phyloP scores from a whole-genome alignment of 441 rosid species.

The Erodium moschatum region DNA sequence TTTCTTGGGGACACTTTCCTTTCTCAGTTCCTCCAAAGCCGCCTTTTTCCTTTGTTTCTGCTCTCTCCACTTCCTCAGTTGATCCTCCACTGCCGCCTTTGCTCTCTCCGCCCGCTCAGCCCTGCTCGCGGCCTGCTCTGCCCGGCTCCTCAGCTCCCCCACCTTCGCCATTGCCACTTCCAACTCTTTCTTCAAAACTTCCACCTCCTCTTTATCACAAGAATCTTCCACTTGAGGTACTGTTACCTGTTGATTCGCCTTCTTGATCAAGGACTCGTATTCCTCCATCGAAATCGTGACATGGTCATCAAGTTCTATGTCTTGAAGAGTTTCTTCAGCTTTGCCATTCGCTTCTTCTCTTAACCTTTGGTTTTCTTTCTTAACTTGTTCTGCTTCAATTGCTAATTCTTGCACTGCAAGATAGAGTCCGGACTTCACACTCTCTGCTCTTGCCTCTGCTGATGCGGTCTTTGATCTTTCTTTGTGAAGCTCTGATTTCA shows the following conservation, averaged over 20 bases:
- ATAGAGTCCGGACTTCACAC: slow-evolving; percentile 25
- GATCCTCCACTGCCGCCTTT: slow-evolving; percentile 32
- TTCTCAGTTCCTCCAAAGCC: slow-evolving; percentile 35
- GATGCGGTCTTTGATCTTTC: slow-evolving; percentile 27
- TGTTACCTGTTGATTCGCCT: slow-evolving; percentile 20
- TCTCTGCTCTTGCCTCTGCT: slow-evolving; percentile 28
- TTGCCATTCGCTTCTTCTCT: slow-evolving; percentile 15
- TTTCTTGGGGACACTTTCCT: slow-evolving; percentile 28
- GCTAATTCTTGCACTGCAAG: slow-evolving; percentile 34
- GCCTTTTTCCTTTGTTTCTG: slow-evolving; percentile 40
- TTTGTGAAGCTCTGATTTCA: slow-evolving; percentile 33
- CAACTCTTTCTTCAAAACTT: slow-evolving; percentile 31
- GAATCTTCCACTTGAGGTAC: slow-evolving; percentile 3
- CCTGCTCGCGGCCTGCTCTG: slow-evolving; percentile 41
- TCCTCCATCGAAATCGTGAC: slow-evolving; percentile 29
- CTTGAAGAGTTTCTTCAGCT: slow-evolving; percentile 16
- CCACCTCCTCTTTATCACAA: slow-evolving; percentile 17
- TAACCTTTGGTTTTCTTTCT: slow-evolving; percentile 24
- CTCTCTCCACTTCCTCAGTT: slow-evolving; percentile 33
- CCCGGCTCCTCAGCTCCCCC: slow-evolving; percentile 37
- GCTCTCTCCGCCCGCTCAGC: slow-evolving; percentile 52
- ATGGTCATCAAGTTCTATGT: neutral
- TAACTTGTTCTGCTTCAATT: slow-evolving; percentile 29
- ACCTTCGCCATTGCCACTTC: slow-evolving; percentile 28
- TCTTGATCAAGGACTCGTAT: slow-evolving; percentile 25